These are phyloP conservation scores for Globisporangium viniferum DNA, from an alignment of 352 stramenopile genomes.

Conservation along the genomic window DNA sequence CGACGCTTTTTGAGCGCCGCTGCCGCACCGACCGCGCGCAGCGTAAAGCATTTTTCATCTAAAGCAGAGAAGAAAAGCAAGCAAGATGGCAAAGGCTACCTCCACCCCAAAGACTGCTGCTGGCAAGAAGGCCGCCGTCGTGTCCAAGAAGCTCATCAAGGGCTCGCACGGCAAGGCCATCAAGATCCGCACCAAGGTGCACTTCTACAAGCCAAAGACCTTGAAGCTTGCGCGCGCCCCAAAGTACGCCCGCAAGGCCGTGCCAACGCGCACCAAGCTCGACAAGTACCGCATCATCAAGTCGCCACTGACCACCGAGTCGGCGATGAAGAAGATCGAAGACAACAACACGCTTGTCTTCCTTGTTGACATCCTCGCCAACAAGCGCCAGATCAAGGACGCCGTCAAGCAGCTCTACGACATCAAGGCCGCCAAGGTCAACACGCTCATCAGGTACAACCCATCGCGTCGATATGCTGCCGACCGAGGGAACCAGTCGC, in stretches of 20 bases:
- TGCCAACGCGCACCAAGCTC: slow-evolving; percentile 93
- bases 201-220: slow-evolving; percentile 99
- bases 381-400: slow-evolving; percentile 99
- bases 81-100: slow-evolving; percentile 73
- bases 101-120: slow-evolving; percentile 72
- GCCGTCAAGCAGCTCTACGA: slow-evolving; percentile 99
- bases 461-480: slow-evolving; percentile 75
- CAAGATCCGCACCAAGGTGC: slow-evolving; percentile 98
- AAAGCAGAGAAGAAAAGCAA: slow-evolving; percentile 59
- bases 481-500: slow-evolving; percentile 22
- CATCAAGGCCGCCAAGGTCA: slow-evolving; percentile 99
- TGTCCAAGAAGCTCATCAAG: slow-evolving; percentile 95
- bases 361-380: slow-evolving; percentile 98
- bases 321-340: slow-evolving; percentile 99
- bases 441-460: slow-evolving; percentile 99
- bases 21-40: background rate
- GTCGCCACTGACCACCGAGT: slow-evolving; percentile 98
- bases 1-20: background rate
- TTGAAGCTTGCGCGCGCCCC: slow-evolving; percentile 93
- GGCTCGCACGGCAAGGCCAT: slow-evolving; percentile 96
- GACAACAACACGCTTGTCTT: slow-evolving; percentile 99
- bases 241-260: slow-evolving; percentile 94
- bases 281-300: slow-evolving; percentile 99
- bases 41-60: slow-evolving; percentile 23
- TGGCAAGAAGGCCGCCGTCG: slow-evolving; percentile 91